These are phyloP conservation scores for Corchorus olitorius DNA, from an alignment of 345 rosid species.

Conservation along the genomic window DNA sequence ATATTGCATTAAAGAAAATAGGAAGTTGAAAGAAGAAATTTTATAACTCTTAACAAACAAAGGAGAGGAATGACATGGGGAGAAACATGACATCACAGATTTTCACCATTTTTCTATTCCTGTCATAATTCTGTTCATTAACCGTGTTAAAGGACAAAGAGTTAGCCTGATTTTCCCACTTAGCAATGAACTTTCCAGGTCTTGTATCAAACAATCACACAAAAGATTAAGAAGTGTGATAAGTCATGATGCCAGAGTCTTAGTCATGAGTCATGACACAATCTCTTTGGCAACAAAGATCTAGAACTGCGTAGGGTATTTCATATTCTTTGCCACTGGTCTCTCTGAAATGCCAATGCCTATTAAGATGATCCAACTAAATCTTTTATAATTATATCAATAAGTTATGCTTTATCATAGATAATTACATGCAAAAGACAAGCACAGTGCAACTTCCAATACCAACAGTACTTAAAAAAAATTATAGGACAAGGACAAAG, in stretches of 20 bases:
- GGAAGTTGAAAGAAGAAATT: background rate
- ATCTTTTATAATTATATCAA: background rate
- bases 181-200: background rate
- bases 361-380: conserved; percentile 4
- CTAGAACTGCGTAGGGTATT: background rate
- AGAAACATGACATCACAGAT: background rate
- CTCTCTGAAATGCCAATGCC: background rate
- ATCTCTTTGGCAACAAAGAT: background rate
- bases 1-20: background rate
- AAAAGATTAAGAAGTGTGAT: background rate
- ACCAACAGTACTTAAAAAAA: conserved; percentile 8
- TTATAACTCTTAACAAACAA: background rate
- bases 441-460: conserved; percentile 7
- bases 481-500: conserved; percentile 22
- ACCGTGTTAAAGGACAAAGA: background rate
- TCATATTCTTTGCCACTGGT: background rate
- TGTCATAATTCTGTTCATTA: background rate
- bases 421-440: conserved; percentile 16
- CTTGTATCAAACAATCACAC: background rate
- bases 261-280: too few species aligned
- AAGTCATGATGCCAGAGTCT: background rate
- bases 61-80: background rate
- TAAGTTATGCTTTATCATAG: background rate
- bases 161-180: background rate
- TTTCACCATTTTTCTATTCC: background rate